phyloP scores from a whole-genome alignment of 225 moss, liverwort and hornwort species.

The Asterella californica region DNA sequence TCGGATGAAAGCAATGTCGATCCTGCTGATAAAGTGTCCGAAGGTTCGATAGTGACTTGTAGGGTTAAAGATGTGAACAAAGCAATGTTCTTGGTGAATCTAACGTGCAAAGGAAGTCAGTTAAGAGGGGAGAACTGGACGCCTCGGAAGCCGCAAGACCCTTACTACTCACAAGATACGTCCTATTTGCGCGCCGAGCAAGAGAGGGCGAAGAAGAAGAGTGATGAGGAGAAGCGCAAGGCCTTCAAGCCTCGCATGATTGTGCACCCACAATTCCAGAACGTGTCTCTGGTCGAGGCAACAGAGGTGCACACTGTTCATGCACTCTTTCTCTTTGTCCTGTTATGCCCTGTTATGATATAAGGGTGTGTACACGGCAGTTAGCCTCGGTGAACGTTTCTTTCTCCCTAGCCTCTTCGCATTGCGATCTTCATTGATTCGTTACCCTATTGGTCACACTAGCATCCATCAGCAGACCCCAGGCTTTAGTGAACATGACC shows the following conservation, averaged over 20 bases:
- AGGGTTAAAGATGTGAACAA: constrained; percentile 79
- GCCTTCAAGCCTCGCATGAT: constrained; percentile 98
- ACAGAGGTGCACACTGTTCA: constrained; percentile 44
- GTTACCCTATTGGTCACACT: no score
- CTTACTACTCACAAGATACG: constrained; percentile 61
- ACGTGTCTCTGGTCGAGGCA: constrained; percentile 84
- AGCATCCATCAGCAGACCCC: no score
- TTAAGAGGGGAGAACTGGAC: constrained; percentile 68
- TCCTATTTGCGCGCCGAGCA: constrained; percentile 65
- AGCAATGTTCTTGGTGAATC: constrained; percentile 60
- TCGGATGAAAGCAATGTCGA: constrained; percentile 82
- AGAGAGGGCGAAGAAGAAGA: constrained; percentile 86
- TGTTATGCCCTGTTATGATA: neutral
- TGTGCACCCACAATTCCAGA: constrained; percentile 94
- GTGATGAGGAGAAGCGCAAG: constrained; percentile 83
- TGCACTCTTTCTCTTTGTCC: neutral
- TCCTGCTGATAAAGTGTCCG: constrained; percentile 79
- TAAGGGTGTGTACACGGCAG: neutral
- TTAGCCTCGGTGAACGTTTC: no score
- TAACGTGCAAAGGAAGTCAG: constrained; percentile 94
- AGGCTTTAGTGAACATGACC: no score
- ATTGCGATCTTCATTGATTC: neutral
- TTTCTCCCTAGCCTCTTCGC: neutral
- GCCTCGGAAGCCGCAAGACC: constrained; percentile 54
- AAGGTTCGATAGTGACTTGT: constrained; percentile 84